These are phyloP conservation scores for Candida coquimbonensis DNA, from an alignment of 805 yeast species.

Conservation along the genomic window DNA sequence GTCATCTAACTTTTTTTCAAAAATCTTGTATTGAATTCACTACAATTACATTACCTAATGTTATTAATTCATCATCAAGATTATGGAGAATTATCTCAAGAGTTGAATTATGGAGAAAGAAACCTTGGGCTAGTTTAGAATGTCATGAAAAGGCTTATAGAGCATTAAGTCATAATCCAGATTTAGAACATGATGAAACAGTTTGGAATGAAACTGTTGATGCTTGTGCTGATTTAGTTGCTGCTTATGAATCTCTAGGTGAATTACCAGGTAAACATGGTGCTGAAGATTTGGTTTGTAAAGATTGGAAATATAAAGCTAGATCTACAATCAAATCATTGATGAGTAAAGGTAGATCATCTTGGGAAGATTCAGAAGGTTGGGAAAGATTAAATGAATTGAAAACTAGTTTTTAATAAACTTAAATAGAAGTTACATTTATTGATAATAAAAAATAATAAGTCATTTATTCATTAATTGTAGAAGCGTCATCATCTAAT, in stretches of 20 bases:
- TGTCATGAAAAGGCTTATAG: slow-evolving; percentile 84
- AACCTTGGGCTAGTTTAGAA: slow-evolving; percentile 84
- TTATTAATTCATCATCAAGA: slow-evolving; percentile 52
- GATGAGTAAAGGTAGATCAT: slow-evolving; percentile 68
- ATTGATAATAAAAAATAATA: neutral
- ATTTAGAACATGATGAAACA: slow-evolving; percentile 49
- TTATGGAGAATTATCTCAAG: slow-evolving; percentile 80
- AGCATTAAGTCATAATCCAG: slow-evolving; percentile 58
- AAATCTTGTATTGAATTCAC: slow-evolving; percentile 61
- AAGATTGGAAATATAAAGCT: slow-evolving; percentile 87
- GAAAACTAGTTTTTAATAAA: slow-evolving; percentile 14
- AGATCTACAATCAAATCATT: slow-evolving; percentile 63
- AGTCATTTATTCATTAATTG: neutral
- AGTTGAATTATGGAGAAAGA: slow-evolving; percentile 79
- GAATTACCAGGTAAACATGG: slow-evolving; percentile 72
- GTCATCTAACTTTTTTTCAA: slow-evolving; percentile 52
- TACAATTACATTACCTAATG: slow-evolving; percentile 59
- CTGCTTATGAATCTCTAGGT: slow-evolving; percentile 86
- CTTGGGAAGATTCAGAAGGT: slow-evolving; percentile 77
- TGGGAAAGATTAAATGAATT: slow-evolving; percentile 56
- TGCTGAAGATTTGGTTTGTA: slow-evolving; percentile 80
- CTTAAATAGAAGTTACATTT: neutral
- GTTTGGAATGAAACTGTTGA: slow-evolving; percentile 78
- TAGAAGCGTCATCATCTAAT: slow-evolving; percentile 1
- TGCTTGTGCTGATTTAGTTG: slow-evolving; percentile 67